Evolutionary conservation across 805 yeast species (phyloP).

Genomic region (Metschnikowia cerradonensis): DNA sequence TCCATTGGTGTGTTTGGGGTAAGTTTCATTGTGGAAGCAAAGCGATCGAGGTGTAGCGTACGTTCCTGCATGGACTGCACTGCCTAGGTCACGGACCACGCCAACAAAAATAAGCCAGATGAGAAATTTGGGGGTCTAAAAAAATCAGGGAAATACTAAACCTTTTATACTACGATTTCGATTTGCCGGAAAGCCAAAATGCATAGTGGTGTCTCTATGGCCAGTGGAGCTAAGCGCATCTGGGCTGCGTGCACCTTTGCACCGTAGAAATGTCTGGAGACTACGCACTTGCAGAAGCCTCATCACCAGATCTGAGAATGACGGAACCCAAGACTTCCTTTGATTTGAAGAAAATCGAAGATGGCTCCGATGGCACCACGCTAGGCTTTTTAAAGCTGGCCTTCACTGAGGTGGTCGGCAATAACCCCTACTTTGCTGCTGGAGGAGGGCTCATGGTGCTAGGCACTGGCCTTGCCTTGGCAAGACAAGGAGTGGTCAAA

Average conservation of each 20-base stretch:
- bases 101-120: not conserved
- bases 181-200: not conserved
- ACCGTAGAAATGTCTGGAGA: not conserved
- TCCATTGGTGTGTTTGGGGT: slow-evolving; percentile 1
- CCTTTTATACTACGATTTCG: not conserved
- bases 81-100: slow-evolving; percentile 1
- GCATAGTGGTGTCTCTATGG: not conserved
- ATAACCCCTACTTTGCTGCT: slow-evolving; percentile 95
- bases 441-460: slow-evolving; percentile 96
- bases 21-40: slow-evolving; percentile 2
- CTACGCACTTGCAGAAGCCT: not conserved
- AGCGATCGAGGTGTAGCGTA: not conserved
- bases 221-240: too few species aligned
- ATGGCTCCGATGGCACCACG: slow-evolving; percentile 36
- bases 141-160: not conserved
- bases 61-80: not conserved
- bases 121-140: too few species aligned
- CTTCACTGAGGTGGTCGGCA: slow-evolving; percentile 51
- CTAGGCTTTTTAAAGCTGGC: slow-evolving; percentile 34
- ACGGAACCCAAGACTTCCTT: slow-evolving; percentile 15
- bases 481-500: slow-evolving; percentile 63
- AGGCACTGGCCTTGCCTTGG: slow-evolving; percentile 83
- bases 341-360: slow-evolving; percentile 35
- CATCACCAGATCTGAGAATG: not conserved
- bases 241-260: slow-evolving; percentile 2